phyloP scores from a whole-genome alignment of 441 rosid genomes.

The Adansonia grandidieri region DNA sequence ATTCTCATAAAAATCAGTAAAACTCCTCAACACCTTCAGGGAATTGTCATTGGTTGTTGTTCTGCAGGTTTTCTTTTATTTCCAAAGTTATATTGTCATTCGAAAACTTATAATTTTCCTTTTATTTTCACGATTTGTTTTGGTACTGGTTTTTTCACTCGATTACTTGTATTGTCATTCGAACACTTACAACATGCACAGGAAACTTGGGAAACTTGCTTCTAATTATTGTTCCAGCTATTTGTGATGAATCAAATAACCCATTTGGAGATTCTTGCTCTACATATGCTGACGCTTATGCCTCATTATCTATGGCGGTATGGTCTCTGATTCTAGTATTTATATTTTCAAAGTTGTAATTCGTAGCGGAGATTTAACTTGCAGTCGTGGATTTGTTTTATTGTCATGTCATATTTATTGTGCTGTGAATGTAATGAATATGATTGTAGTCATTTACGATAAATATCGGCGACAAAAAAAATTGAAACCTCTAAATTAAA shows the following conservation, averaged over 20 bases:
- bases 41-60: slow-evolving; percentile 47
- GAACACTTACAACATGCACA: neutral
- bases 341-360: too few relatives aligned
- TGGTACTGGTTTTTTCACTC: too few relatives aligned
- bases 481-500: too few relatives aligned
- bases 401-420: too few relatives aligned
- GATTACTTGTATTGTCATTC: too few relatives aligned
- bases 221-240: neutral
- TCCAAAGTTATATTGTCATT: too few relatives aligned
- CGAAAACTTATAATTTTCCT: too few relatives aligned
- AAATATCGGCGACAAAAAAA: too few relatives aligned
- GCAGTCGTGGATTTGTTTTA: too few relatives aligned
- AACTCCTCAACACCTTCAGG: slow-evolving; percentile 42
- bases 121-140: too few relatives aligned
- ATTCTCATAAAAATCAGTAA: slow-evolving; percentile 38
- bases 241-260: neutral
- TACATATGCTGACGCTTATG: slow-evolving; percentile 37
- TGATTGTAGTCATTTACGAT: too few relatives aligned
- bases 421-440: too few relatives aligned
- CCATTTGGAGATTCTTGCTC: slow-evolving; percentile 45
- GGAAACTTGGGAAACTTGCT: neutral
- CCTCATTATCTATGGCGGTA: slow-evolving; percentile 25
- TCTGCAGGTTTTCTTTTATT: slow-evolving; percentile 35
- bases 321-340: slow-evolving; percentile 35
- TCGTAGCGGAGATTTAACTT: neutral